Evolutionary conservation across 2,329 filamentous ascomycete species (phyloP).

Genomic region (Emmonsiellopsis sp.): DNA sequence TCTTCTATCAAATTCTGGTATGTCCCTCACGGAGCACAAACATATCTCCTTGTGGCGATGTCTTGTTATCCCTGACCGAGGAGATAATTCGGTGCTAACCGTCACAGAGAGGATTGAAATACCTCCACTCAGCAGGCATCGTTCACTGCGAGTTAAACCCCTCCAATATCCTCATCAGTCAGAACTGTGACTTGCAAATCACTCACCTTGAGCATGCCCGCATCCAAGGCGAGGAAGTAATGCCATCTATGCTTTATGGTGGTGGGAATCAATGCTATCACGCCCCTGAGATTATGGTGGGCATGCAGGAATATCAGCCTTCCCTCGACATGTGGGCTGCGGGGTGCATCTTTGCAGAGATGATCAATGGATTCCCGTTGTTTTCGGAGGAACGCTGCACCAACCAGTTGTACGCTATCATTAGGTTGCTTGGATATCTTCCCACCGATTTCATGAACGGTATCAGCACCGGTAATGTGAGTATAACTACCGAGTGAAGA

Average conservation of each 20-base stretch:
- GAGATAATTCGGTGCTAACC: background rate
- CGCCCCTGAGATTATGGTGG: background rate
- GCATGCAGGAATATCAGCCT: background rate
- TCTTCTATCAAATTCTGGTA: slow-evolving; percentile 1
- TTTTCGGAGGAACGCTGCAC: slow-evolving; percentile 1
- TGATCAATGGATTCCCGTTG: background rate
- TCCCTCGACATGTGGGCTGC: background rate
- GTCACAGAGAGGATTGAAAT: background rate
- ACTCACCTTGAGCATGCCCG: background rate
- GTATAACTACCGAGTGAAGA: background rate
- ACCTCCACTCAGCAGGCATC: background rate
- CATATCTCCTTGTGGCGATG: too few species aligned
- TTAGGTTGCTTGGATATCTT: background rate
- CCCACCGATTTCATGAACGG: background rate
- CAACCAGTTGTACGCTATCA: background rate
- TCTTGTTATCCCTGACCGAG: background rate
- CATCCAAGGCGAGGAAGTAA: background rate
- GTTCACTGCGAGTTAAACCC: background rate
- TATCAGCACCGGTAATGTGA: background rate
- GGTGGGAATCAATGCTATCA: background rate
- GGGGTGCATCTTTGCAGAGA: background rate
- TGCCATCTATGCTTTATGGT: background rate
- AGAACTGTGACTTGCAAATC: background rate
- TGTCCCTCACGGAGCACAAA: background rate
- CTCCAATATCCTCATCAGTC: background rate